Conservation (phyloP, 768 basidiomycete genomes). For the Amanita rubescens region DNA sequence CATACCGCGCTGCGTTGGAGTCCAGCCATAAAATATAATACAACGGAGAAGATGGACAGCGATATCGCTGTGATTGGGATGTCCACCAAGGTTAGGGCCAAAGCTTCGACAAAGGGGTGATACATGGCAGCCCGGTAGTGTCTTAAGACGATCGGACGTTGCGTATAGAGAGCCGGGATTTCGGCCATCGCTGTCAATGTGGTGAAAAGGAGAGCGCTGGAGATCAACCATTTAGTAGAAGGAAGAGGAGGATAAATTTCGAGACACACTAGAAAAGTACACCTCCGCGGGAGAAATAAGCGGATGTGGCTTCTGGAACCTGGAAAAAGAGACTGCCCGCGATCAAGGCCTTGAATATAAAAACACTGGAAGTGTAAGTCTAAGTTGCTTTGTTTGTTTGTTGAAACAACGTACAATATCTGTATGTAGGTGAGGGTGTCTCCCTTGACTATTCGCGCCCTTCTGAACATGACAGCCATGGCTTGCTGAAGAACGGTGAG, state of each 20-base stretch:
- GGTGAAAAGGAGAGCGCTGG: conserved; percentile 49
- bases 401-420: conserved; percentile 17
- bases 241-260: too few relatives aligned
- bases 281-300: conserved; percentile 68
- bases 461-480: conserved; percentile 32
- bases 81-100: conserved; percentile 58
- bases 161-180: conserved; percentile 52
- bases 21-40: conserved; percentile 58
- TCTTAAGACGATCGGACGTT: conserved; percentile 52
- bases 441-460: conserved; percentile 34
- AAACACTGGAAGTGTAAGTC: conserved; percentile 22
- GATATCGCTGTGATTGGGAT: conserved; percentile 47
- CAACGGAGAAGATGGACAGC: conserved; percentile 34
- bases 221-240: not conserved
- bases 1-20: conserved; percentile 39
- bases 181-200: conserved; percentile 59
- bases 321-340: conserved; percentile 58
- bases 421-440: conserved; percentile 22
- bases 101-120: conserved; percentile 28
- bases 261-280: conserved; percentile 57
- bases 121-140: conserved; percentile 59
- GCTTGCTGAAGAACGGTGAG: conserved; percentile 36
- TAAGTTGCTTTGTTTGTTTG: conserved; percentile 20
- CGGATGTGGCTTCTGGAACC: conserved; percentile 42
- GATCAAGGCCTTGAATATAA: conserved; percentile 30